phyloP scores from a whole-genome alignment of 345 rosid species.

The Aegle marmelos region DNA sequence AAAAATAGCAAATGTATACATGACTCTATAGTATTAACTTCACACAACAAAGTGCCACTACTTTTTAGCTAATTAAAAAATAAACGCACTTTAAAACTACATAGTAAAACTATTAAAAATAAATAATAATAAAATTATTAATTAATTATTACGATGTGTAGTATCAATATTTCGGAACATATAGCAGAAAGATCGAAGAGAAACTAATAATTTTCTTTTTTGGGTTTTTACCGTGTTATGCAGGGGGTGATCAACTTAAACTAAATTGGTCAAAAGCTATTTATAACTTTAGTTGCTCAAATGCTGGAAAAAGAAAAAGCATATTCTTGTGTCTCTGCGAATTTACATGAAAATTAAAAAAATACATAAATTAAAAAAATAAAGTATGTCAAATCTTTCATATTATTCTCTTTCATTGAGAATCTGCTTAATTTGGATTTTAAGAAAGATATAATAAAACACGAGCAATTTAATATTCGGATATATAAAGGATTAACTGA shows the following conservation, averaged over 20 bases:
- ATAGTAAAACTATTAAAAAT: no score
- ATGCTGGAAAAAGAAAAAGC: not conserved
- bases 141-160: no score
- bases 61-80: no score
- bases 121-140: no score
- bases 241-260: not conserved
- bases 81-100: no score
- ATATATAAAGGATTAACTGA: not conserved
- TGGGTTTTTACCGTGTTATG: not conserved
- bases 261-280: slow-evolving; percentile 4
- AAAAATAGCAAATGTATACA: no score
- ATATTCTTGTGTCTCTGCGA: not conserved
- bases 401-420: not conserved
- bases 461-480: not conserved
- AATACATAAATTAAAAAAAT: not conserved
- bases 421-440: not conserved
- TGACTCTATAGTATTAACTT: no score
- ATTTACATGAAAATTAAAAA: not conserved
- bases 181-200: no score
- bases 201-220: not conserved
- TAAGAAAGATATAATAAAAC: not conserved
- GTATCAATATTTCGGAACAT: no score
- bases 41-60: no score
- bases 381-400: not conserved
- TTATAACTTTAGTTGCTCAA: not conserved